Evolutionary conservation across 192 early-diverging fungal genomes (phyloP).

Genomic region (Entophlyctis helioformis): DNA sequence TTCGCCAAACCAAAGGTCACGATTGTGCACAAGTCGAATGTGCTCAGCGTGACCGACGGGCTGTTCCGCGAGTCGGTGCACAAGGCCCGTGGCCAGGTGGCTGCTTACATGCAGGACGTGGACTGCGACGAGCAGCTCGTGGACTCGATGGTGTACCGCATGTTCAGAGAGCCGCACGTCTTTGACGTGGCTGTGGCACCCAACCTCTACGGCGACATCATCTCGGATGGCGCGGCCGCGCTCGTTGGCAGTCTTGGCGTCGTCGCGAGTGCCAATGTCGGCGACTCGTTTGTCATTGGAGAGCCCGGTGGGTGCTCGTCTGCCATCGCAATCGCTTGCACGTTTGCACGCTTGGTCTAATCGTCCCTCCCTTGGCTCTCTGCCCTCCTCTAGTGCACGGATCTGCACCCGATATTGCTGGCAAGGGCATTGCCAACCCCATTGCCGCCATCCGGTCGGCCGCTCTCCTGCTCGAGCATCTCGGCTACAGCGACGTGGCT

Average conservation of each 20-base stretch:
- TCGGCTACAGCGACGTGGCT: conserved; percentile 64
- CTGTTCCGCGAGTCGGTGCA: conserved; percentile 78
- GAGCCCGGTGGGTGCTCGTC: conserved; percentile 55
- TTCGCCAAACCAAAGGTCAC: conserved; percentile 54
- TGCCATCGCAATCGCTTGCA: neutral
- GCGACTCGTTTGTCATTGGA: conserved; percentile 88
- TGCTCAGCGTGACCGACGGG: conserved; percentile 88
- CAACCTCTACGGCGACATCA: conserved; percentile 97
- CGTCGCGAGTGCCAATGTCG: conserved; percentile 92
- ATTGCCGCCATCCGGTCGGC: conserved; percentile 91
- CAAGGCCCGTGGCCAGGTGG: conserved; percentile 56
- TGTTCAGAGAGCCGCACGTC: conserved; percentile 92
- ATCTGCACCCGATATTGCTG: conserved; percentile 96
- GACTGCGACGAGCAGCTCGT: conserved; percentile 94
- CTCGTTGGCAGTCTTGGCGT: conserved; percentile 90
- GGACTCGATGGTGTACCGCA: conserved; percentile 97
- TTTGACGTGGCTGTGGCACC: conserved; percentile 97
- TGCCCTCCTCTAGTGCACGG: conserved; percentile 57
- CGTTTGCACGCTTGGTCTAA: neutral
- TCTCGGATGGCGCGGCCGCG: conserved; percentile 94
- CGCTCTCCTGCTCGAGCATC: conserved; percentile 79
- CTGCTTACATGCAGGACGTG: conserved; percentile 41
- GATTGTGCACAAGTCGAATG: conserved; percentile 96
- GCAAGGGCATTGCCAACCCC: conserved; percentile 93
- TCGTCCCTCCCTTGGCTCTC: neutral